Percentiles rank a stretch among this genome's conserved stretches.
Evolutionary conservation across 1,139 yeast species (phyloP).

Genomic region (Hemisphaericaspora subhashii): DNA sequence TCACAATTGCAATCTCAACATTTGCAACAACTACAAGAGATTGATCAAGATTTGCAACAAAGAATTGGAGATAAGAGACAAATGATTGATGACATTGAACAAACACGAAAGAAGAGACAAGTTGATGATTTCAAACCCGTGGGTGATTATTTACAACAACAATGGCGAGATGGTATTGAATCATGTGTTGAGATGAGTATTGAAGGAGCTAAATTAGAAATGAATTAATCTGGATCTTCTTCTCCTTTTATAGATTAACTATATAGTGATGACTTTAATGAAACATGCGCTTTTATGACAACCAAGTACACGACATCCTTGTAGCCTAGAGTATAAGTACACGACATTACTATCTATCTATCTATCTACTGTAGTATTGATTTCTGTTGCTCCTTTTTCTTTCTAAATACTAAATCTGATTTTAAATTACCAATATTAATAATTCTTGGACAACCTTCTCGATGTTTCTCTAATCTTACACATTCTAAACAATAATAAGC

Average conservation of each 20-base stretch:
- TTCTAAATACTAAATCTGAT: slow-evolving; percentile 67
- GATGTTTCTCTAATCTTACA: slow-evolving; percentile 71
- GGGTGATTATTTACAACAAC: slow-evolving; percentile 30
- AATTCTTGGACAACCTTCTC: slow-evolving; percentile 93
- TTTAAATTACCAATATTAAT: slow-evolving; percentile 76
- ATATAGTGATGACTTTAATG: no score
- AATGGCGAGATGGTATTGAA: slow-evolving; percentile 43
- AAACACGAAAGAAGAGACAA: slow-evolving; percentile 34
- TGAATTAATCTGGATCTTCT: slow-evolving; percentile 12
- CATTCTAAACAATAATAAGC: slow-evolving; percentile 91
- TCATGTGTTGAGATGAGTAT: slow-evolving; percentile 37
- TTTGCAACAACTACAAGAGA: slow-evolving; percentile 19
- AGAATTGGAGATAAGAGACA: slow-evolving; percentile 28
- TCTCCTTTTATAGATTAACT: no score
- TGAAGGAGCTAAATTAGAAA: slow-evolving; percentile 24
- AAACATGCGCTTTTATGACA: no score
- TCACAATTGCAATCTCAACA: slow-evolving; percentile 19
- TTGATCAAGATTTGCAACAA: slow-evolving; percentile 9
- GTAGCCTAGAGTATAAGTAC: not conserved
- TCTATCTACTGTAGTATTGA: slow-evolving; percentile 3
- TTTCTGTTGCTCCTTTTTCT: slow-evolving; percentile 21
- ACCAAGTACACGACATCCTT: no score
- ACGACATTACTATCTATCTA: not conserved
- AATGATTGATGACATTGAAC: slow-evolving; percentile 30
- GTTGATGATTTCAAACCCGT: slow-evolving; percentile 34